phyloP scores from a whole-genome alignment of 192 early-diverging fungal species.

The Thamnidium elegans region DNA sequence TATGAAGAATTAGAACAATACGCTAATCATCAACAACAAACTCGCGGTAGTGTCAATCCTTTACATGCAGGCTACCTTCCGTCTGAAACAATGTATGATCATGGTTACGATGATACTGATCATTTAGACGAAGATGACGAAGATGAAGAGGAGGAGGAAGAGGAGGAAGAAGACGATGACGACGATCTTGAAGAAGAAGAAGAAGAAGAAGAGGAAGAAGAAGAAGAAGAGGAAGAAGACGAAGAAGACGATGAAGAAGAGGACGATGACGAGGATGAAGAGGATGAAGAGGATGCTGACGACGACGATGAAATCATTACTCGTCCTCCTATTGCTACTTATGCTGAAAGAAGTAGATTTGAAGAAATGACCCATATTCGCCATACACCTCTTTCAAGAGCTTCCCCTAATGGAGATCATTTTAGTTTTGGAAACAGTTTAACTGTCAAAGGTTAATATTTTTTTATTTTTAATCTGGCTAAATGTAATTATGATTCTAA shows the following conservation, averaged over 20 bases:
- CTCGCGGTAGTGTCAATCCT: conserved; percentile 14
- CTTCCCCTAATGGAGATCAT: conserved; percentile 25
- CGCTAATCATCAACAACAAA: conserved; percentile 68
- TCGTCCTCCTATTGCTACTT: not conserved
- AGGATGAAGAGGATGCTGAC: conserved; percentile 5
- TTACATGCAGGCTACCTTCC: not conserved
- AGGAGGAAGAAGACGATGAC: conserved; percentile 47
- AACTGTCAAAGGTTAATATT: conserved; percentile 69
- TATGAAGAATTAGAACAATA: conserved; percentile 87
- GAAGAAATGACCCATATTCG: conserved; percentile 5
- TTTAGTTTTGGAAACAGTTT: conserved; percentile 74
- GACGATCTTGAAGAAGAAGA: conserved; percentile 54
- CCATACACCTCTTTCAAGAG: not conserved
- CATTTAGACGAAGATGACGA: conserved; percentile 42
- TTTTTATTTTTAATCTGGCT: not conserved
- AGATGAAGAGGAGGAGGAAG: conserved; percentile 39
- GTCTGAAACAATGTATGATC: conserved; percentile 10
- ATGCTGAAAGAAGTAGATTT: conserved; percentile 2
- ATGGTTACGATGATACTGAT: conserved; percentile 21
- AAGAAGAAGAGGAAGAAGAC: conserved; percentile 14
- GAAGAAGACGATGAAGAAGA: conserved; percentile 16
- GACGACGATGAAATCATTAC: conserved; percentile 4
- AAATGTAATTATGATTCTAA: not conserved
- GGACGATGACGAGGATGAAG: not conserved
- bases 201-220: conserved; percentile 15